These are phyloP conservation scores for Rickenella mellea DNA, from an alignment of 768 basidiomycete species.

Conservation along the genomic window DNA sequence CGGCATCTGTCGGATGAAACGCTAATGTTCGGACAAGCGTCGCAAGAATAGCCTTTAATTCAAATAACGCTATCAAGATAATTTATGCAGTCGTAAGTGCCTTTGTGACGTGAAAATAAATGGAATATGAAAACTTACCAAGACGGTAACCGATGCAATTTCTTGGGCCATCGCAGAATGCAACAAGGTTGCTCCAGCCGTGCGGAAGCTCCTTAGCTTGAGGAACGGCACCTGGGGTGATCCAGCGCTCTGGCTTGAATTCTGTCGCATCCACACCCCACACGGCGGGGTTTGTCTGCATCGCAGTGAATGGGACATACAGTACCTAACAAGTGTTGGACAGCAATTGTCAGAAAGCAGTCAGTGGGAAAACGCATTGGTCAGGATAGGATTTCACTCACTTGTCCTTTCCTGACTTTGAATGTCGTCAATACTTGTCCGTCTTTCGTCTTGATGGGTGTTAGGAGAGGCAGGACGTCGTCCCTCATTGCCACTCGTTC, in stretches of 20 bases:
- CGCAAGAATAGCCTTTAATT: constrained; percentile 10
- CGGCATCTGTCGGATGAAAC: constrained; percentile 8
- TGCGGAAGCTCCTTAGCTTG: constrained; percentile 2
- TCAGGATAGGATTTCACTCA: too few species aligned
- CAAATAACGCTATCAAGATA: constrained; percentile 2
- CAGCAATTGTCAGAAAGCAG: constrained; percentile 7
- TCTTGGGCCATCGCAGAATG: constrained; percentile 13
- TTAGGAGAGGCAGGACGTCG: constrained; percentile 48
- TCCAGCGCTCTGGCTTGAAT: constrained; percentile 24
- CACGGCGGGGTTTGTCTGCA: constrained; percentile 8
- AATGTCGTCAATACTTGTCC: too few species aligned
- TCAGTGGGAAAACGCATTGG: too few species aligned
- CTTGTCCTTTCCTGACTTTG: too few species aligned
- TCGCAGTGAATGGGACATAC: constrained; percentile 15
- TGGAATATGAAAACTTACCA: too few species aligned
- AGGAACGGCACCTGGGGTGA: constrained; percentile 6
- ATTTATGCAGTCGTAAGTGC: too few species aligned
- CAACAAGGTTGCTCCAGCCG: constrained; percentile 9
- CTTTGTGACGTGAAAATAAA: too few species aligned
- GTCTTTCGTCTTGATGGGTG: too few species aligned
- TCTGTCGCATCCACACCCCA: constrained; percentile 21
- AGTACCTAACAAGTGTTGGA: constrained; percentile 4
- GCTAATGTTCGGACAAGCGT: constrained; percentile 10
- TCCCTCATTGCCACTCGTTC: constrained; percentile 36
- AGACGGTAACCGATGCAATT: constrained; percentile 12